A percentile compares a stretch with the other conserved stretches of the same genome.
Evolutionary conservation across 352 stramenopile species (phyloP).

Genomic region (Globisporangium echinulatum): DNA sequence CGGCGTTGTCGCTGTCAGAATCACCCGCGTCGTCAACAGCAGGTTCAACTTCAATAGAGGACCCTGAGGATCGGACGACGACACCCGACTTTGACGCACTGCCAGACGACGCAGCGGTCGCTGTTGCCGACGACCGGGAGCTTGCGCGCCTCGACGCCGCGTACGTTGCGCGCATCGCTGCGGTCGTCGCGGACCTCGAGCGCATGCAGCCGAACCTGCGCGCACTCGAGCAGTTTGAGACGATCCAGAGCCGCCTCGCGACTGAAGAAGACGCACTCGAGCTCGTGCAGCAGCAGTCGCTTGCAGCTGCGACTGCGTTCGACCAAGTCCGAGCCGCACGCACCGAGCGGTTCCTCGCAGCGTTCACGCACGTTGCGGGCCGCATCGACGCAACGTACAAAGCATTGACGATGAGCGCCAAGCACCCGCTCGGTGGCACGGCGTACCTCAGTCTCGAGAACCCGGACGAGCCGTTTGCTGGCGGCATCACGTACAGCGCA

Average conservation of each 20-base stretch:
- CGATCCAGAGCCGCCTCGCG: constrained; percentile 72
- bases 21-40: no score
- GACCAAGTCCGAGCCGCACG: constrained; percentile 67
- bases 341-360: constrained; percentile 88
- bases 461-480: constrained; percentile 94
- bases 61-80: no score
- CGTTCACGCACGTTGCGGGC: constrained; percentile 92
- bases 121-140: constrained; percentile 78
- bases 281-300: constrained; percentile 54
- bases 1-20: background rate
- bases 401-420: constrained; percentile 97
- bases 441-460: constrained; percentile 85
- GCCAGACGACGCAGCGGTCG: constrained; percentile 51
- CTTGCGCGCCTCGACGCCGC: constrained; percentile 76
- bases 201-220: constrained; percentile 98
- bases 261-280: constrained; percentile 80
- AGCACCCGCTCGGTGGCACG: constrained; percentile 91
- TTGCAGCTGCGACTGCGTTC: constrained; percentile 60
- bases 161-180: constrained; percentile 62
- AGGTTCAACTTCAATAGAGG: no score
- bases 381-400: constrained; percentile 95
- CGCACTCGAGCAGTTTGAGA: constrained; percentile 81
- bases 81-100: constrained; percentile 39
- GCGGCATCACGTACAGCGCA: constrained; percentile 98
- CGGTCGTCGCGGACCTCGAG: constrained; percentile 83